phyloP scores from a whole-genome alignment of 1,284 basidiomycete species.

The Erythrobasidium hasegawianum region DNA sequence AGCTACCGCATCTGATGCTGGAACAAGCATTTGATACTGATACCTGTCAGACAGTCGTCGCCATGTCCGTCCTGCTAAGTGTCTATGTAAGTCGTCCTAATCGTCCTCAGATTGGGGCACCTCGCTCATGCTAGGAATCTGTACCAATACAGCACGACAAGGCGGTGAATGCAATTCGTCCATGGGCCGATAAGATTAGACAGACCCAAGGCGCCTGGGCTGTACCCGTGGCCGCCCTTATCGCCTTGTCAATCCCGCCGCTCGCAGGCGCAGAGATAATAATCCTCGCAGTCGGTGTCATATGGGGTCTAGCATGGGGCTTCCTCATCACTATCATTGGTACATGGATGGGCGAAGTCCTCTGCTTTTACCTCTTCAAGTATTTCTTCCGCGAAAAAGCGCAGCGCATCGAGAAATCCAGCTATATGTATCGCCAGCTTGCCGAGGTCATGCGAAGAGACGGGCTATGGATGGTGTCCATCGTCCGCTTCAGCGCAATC shows the following conservation, averaged over 20 bases:
- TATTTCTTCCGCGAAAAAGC: constrained; percentile 47
- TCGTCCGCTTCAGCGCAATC: constrained; percentile 47
- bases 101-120: not conserved
- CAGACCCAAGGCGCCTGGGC: constrained; percentile 16
- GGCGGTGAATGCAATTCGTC: constrained; percentile 16
- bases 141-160: constrained; percentile 28
- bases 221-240: constrained; percentile 22
- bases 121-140: not conserved
- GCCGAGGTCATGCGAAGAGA: constrained; percentile 48
- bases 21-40: not conserved
- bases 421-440: constrained; percentile 49
- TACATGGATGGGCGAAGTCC: constrained; percentile 48
- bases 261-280: constrained; percentile 50
- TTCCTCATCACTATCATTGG: constrained; percentile 48
- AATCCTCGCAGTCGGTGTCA: constrained; percentile 47
- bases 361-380: constrained; percentile 48
- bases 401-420: constrained; percentile 47
- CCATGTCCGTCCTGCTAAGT: constrained; percentile 20
- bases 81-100: constrained; percentile 3
- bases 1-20: not conserved
- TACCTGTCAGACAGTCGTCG: constrained; percentile 7
- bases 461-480: constrained; percentile 48
- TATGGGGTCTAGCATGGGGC: constrained; percentile 50
- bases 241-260: constrained; percentile 47
- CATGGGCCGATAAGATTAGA: constrained; percentile 14